A percentile compares a stretch with the other conserved stretches of the same genome.
Evolutionary conservation across 106 monocot genomes (phyloP).

Genomic region (Xerophyta viscosa): DNA sequence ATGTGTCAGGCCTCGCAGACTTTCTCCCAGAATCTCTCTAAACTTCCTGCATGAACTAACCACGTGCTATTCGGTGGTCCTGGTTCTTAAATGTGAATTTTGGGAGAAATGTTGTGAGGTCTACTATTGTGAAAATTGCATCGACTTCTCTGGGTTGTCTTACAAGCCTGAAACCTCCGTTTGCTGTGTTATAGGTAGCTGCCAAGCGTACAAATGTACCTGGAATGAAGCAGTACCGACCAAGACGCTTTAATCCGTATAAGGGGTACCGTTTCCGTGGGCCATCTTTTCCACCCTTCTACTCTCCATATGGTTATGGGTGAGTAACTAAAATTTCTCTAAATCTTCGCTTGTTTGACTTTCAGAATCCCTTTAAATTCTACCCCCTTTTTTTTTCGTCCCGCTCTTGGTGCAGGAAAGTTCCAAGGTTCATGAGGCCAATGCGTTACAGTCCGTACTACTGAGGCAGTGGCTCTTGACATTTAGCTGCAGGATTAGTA

Average conservation of each 20-base stretch:
- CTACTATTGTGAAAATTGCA: no score
- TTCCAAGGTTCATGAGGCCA: slow-evolving; percentile 7
- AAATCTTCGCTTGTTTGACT: no score
- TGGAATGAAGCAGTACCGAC: slow-evolving; percentile 64
- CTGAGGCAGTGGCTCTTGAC: background rate
- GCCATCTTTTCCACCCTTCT: slow-evolving; percentile 24
- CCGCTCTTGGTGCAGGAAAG: slow-evolving; percentile 1
- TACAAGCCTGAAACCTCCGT: no score
- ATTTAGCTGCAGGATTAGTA: background rate
- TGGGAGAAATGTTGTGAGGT: no score
- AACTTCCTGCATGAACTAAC: no score
- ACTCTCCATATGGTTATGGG: slow-evolving; percentile 78
- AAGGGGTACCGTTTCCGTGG: slow-evolving; percentile 42
- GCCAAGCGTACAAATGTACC: slow-evolving; percentile 73
- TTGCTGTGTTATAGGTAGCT: slow-evolving; percentile 33
- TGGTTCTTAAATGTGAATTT: no score
- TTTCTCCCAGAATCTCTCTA: no score
- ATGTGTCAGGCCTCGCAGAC: no score
- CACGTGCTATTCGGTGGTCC: no score
- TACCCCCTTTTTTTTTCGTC: background rate
- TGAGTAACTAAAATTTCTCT: no score
- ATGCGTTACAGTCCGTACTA: slow-evolving; percentile 7
- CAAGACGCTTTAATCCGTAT: slow-evolving; percentile 55
- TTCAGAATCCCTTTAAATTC: no score
- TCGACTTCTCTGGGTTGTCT: no score